phyloP scores from a whole-genome alignment of 768 basidiomycete species.

The Lepiota brunneoincarnata region DNA sequence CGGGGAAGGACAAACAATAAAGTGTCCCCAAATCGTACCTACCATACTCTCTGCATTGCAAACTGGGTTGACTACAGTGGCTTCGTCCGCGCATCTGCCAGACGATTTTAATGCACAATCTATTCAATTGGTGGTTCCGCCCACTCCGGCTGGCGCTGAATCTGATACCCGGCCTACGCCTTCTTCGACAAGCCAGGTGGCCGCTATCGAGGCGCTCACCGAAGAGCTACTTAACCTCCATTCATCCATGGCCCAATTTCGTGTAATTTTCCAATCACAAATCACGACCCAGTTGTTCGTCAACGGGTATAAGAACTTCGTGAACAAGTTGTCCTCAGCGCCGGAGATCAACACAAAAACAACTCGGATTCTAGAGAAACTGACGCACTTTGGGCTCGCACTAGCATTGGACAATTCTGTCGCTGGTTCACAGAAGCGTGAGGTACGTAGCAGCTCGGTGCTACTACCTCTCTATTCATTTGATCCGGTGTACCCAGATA shows the following conservation, averaged over 20 bases:
- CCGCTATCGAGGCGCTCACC: constrained; percentile 56
- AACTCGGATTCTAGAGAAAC: constrained; percentile 63
- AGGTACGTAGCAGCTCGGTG: constrained; percentile 40
- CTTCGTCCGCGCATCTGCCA: constrained; percentile 30
- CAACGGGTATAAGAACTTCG: constrained; percentile 58
- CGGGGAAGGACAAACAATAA: constrained; percentile 11
- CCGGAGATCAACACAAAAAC: constrained; percentile 38
- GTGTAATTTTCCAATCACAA: constrained; percentile 71
- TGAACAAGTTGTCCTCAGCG: constrained; percentile 36
- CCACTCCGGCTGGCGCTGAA: neutral
- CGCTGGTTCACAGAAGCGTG: constrained; percentile 64
- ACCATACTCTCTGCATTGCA: constrained; percentile 71
- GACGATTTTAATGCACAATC: constrained; percentile 28
- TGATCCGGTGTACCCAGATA: constrained; percentile 35
- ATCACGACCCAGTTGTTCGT: constrained; percentile 67
- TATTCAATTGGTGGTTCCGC: constrained; percentile 1
- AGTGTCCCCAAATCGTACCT: constrained; percentile 69
- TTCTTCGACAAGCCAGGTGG: constrained; percentile 15
- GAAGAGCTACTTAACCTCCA: constrained; percentile 73
- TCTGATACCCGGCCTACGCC: neutral
- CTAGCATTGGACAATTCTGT: constrained; percentile 65
- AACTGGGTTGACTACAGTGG: constrained; percentile 44
- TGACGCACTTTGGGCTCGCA: constrained; percentile 67
- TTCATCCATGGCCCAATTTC: constrained; percentile 60
- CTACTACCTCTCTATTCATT: neutral